Percentiles rank a stretch among this genome's conserved stretches.
phyloP scores from a whole-genome alignment of 148 eudicot species.

The Vaccinium darrowii region DNA sequence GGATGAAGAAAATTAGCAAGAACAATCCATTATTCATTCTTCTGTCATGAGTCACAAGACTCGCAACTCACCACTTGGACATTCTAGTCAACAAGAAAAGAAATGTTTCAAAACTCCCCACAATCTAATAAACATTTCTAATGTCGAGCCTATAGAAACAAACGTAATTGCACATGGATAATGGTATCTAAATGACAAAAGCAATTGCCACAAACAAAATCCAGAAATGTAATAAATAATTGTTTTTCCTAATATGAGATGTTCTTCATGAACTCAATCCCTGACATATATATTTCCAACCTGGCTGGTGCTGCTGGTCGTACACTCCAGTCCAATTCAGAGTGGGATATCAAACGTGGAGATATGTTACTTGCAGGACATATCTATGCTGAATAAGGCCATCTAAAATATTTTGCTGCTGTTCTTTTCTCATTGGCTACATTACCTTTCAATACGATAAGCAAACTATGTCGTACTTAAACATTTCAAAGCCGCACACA shows the following conservation, averaged over 20 bases:
- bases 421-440: neutral
- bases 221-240: neutral
- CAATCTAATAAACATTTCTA: neutral
- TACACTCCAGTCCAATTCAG: neutral
- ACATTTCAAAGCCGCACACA: neutral
- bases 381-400: neutral
- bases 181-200: neutral
- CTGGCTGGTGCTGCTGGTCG: neutral
- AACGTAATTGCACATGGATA: neutral
- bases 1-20: neutral
- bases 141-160: neutral
- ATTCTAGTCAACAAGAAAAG: neutral
- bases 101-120: neutral
- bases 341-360: neutral
- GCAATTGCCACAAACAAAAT: neutral
- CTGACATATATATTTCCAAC: neutral
- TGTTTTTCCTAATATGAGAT: too few species aligned
- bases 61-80: too few species aligned
- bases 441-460: neutral
- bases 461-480: neutral
- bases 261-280: neutral
- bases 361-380: neutral
- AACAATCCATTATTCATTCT: neutral
- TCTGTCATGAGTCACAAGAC: neutral
- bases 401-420: neutral